Conservation (phyloP, 2,329 filamentous ascomycete species). For the Incumbomyces delicatus region DNA sequence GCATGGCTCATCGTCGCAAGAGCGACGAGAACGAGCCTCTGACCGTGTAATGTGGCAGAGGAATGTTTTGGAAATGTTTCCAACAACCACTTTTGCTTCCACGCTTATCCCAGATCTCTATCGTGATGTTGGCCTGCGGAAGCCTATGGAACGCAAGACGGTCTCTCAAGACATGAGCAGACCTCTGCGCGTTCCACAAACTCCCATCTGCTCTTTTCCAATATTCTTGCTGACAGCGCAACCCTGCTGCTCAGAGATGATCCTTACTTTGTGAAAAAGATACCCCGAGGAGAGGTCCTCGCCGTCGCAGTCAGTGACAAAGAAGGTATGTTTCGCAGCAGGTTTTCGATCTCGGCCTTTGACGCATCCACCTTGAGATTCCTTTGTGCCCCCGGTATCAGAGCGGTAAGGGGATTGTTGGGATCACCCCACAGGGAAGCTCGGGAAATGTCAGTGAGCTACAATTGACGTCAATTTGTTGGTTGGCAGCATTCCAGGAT, state of each 20-base stretch:
- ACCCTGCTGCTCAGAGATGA: constrained; percentile 7
- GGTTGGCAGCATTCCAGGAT: neutral
- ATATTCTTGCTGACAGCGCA: neutral
- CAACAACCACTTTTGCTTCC: neutral
- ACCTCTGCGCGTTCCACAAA: constrained; percentile 42
- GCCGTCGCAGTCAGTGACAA: neutral
- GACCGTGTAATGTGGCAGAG: too few relatives aligned
- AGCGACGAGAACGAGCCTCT: neutral
- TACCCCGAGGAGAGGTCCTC: neutral
- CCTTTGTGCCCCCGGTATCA: neutral
- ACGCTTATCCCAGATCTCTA: too few relatives aligned
- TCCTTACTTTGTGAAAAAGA: neutral
- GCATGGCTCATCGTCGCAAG: constrained; percentile 20
- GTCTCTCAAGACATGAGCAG: constrained; percentile 39
- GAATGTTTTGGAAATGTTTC: neutral
- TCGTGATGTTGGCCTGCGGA: constrained; percentile 28
- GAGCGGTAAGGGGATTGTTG: neutral
- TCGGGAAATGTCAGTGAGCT: neutral
- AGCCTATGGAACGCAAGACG: constrained; percentile 44
- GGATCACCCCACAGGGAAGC: neutral
- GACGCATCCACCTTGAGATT: neutral
- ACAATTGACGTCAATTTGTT: neutral
- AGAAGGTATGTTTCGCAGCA: neutral
- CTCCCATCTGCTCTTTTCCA: constrained; percentile 27
- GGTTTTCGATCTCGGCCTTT: neutral